Base-by-base conservation (phyloP, 2,329 filamentous ascomycete species). In the Talaromyces sp. region DNA sequence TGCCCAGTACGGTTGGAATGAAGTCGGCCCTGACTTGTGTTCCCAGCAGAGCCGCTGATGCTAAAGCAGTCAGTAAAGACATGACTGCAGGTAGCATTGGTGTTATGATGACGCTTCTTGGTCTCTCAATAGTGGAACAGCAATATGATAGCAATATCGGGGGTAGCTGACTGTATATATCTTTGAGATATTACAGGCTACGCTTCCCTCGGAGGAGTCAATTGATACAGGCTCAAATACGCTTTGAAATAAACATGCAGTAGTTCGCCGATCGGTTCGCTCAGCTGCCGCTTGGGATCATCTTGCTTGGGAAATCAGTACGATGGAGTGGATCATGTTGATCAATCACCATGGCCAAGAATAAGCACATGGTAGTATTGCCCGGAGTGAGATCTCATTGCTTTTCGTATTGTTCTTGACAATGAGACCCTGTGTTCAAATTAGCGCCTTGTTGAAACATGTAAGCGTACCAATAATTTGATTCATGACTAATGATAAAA, bases 1-100 rank as follows among this genome's bases (percentile, higher is more conserved):
- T 64, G 33, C 62, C 57, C 40, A 31, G 44, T 14, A 63, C 62
- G 5, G 40, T 60, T 46, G 61, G 61, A 33, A 56, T 60, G 23
- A 63, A 61, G 31, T 56, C 40, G 18, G 61, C 57, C 14, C 39
- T 59, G 37, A 46, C 57, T 14, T 54, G 58, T 18, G 12, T 31
- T 46, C 50, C 59, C 4, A 60, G 46, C 4, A 60, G 46, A 1
- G 58, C 23, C 4, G 35, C 33, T 31, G 35, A 25, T 35, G 58
- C 33, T 12, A 59, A 31, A 25, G 18, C 14, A 8, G 12, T 28
- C 8, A 40, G 25, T 5, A 33, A 1, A 11, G 18, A 28, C 54
- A 56, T 56, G 48, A 16, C 16, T 3, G 42, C 18, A 5, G 18
- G 1, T 18, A 2, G 6, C 12, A 7, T 44, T 44, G 42, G 18